Percentiles rank a stretch among this genome's conserved stretches.
Evolutionary conservation across 2,329 filamentous ascomycete species (phyloP).

Genomic region (Cordyceps tenuipes): DNA sequence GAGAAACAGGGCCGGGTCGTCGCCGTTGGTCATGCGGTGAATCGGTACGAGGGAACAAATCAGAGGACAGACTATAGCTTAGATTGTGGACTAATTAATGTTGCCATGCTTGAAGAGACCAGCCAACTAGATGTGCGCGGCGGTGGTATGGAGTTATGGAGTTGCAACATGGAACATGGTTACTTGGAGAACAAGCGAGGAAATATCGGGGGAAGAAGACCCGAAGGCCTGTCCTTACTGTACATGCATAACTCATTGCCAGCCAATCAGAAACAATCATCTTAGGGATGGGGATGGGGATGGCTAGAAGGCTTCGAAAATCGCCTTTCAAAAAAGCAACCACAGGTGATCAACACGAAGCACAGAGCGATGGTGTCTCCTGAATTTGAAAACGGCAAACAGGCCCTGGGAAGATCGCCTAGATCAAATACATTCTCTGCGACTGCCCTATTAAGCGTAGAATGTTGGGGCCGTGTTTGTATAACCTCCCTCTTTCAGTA

Average conservation of each 20-base stretch:
- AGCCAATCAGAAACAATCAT: background rate
- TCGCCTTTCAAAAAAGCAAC: background rate
- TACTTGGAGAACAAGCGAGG: background rate
- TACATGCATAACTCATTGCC: background rate
- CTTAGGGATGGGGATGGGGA: no score
- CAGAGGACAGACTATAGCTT: background rate
- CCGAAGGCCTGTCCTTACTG: no score
- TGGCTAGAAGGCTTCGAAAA: background rate
- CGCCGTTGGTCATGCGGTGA: background rate
- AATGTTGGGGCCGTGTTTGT: background rate
- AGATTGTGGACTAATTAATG: background rate
- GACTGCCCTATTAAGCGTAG: conserved; percentile 9
- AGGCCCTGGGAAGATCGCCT: background rate
- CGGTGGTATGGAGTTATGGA: no score
- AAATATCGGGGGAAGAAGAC: background rate
- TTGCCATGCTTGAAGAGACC: background rate
- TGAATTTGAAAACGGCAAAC: background rate
- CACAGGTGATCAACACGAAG: background rate
- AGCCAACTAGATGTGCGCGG: background rate
- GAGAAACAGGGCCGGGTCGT: background rate
- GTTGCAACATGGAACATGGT: background rate
- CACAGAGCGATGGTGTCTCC: background rate
- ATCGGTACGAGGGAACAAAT: background rate
- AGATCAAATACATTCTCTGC: background rate
- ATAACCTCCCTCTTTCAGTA: conserved; percentile 11